Percentiles rank a stretch among this genome's conserved stretches.
These are phyloP conservation scores for Aspergillus ellipticus DNA, from an alignment of 495 filamentous ascomycete species.

Conservation along the genomic window DNA sequence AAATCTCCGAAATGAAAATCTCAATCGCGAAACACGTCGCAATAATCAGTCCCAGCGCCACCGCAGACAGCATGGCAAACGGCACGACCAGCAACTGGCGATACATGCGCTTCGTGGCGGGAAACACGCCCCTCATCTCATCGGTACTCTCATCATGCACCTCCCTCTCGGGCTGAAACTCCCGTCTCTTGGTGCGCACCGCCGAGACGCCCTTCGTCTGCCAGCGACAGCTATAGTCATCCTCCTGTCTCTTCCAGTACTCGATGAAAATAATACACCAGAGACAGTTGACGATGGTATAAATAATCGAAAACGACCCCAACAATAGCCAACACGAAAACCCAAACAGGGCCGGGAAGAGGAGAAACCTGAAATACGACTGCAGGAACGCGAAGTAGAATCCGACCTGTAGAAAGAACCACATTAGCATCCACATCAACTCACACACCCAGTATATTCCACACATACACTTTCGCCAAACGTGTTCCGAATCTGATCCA, in stretches of 20 bases:
- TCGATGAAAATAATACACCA: slow-evolving; percentile 93
- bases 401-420: slow-evolving; percentile 52
- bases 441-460: neutral
- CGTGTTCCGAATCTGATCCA: slow-evolving; percentile 79
- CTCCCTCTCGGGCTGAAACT: slow-evolving; percentile 76
- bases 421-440: slow-evolving; percentile 1
- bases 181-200: slow-evolving; percentile 70
- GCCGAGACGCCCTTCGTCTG: slow-evolving; percentile 82
- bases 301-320: slow-evolving; percentile 78
- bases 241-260: slow-evolving; percentile 94
- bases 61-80: slow-evolving; percentile 71
- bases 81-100: slow-evolving; percentile 84
- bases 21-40: slow-evolving; percentile 89
- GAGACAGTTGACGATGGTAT: slow-evolving; percentile 74
- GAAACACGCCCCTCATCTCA: slow-evolving; percentile 73
- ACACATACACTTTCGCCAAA: slow-evolving; percentile 77
- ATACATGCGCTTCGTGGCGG: slow-evolving; percentile 69
- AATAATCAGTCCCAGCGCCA: slow-evolving; percentile 75
- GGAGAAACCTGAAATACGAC: slow-evolving; percentile 81
- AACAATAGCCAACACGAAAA: slow-evolving; percentile 77
- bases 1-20: slow-evolving; percentile 92
- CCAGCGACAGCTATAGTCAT: slow-evolving; percentile 88
- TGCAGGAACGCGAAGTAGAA: slow-evolving; percentile 97
- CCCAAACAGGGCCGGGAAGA: slow-evolving; percentile 82
- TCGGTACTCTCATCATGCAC: slow-evolving; percentile 78